Evolutionary conservation across 805 yeast species (phyloP), one percentile per base, ranked within the genome.

Genomic region (Pichia deserticola): DNA sequence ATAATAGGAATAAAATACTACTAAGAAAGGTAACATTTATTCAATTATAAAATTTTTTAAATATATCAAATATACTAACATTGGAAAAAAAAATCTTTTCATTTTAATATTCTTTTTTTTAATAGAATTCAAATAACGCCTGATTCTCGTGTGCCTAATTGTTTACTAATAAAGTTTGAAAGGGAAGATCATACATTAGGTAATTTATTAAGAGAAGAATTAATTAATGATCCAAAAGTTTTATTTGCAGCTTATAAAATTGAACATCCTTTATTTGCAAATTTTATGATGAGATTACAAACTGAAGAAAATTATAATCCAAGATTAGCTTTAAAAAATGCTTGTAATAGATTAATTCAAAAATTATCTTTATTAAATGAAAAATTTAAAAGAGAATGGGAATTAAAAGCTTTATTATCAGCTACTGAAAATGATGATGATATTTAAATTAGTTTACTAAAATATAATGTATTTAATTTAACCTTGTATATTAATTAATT

Each of bases 101-200:
- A 6, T 30, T 15, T 35, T 35, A n/a, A n/a, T n/a, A n/a, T n/a
- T n/a, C n/a, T 15, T 37, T 12, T 10, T 30, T 11, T 5, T 29
- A 36, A 30, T 39, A 28, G 50, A 47, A 83, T 88, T 66, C 82
- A 84, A 54, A 82, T 93, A 48, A 85, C 89, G 33, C 97, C 97
- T 7, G 99, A 93, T 69, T 82, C 95, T 50, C 86, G 90, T 61
- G 93, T 92, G 36, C 96, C 98, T 27, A 93, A 93, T 65, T 95
- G 98, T 42, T 90, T 95, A 43, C 80, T 90, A 53, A 78, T 93
- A 57, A 89, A 88, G 54, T 89, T 93, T 58, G 98, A 93, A 68
- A 84, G 96, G 64, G 99, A 93, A 67, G 99, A 93, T 67, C 99
- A 93, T 65, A 93, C 99, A 4, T 74, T 93, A 52, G 99, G 96